phyloP scores from a whole-genome alignment of 768 basidiomycete genomes.

The Suillus spraguei region DNA sequence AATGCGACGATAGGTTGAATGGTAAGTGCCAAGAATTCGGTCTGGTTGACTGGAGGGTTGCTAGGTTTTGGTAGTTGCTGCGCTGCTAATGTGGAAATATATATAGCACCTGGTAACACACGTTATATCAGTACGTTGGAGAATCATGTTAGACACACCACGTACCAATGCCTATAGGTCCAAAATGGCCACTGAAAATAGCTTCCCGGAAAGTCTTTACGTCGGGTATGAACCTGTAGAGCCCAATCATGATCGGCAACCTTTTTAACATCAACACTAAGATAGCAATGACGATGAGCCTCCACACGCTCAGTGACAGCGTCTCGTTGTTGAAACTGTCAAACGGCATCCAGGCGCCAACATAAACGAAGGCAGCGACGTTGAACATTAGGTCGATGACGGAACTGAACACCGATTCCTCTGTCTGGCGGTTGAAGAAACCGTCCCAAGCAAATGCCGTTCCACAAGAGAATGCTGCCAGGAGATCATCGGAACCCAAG shows the following conservation, averaged over 20 bases:
- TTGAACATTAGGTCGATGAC: slow-evolving; percentile 97
- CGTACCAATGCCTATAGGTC: slow-evolving; percentile 79
- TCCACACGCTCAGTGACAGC: slow-evolving; percentile 78
- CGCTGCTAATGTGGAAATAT: slow-evolving; percentile 85
- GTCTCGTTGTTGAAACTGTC: slow-evolving; percentile 65
- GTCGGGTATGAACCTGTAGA: slow-evolving; percentile 95
- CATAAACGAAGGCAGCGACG: slow-evolving; percentile 91
- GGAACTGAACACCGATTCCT: slow-evolving; percentile 93
- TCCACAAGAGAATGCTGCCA: slow-evolving; percentile 94
- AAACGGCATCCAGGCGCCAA: slow-evolving; percentile 99
- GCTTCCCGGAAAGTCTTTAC: slow-evolving; percentile 95
- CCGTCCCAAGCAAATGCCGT: slow-evolving; percentile 97
- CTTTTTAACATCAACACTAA: slow-evolving; percentile 82
- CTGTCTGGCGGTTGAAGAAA: slow-evolving; percentile 91
- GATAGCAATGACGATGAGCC: slow-evolving; percentile 82
- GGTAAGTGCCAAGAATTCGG: slow-evolving; percentile 64
- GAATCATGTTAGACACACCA: slow-evolving; percentile 13
- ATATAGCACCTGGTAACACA: slow-evolving; percentile 71
- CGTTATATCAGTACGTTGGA: neutral
- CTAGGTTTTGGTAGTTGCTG: slow-evolving; percentile 53
- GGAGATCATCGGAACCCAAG: slow-evolving; percentile 90
- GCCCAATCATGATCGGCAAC: slow-evolving; percentile 78
- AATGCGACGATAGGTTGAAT: slow-evolving; percentile 96
- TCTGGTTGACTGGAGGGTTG: slow-evolving; percentile 53
- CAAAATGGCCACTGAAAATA: slow-evolving; percentile 94